Percentiles rank a stretch among this genome's conserved stretches.
Evolutionary conservation across 2,329 filamentous ascomycete genomes (phyloP).

Genomic region (Scedosporium minutisporum): DNA sequence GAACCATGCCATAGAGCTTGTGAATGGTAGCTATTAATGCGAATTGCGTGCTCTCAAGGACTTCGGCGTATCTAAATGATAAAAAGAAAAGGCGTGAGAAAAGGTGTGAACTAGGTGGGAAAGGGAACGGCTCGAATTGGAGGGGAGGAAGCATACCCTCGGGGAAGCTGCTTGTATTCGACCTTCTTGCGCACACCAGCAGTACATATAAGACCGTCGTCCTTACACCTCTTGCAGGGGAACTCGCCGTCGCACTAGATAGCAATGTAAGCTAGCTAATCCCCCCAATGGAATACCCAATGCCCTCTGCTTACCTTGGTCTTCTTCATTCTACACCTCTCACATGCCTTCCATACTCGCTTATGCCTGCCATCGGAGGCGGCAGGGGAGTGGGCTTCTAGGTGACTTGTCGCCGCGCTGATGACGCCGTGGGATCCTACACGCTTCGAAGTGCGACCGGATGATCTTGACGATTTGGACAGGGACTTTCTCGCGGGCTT

Average conservation of each 20-base stretch:
- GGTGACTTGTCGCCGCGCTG: slow-evolving; percentile 4
- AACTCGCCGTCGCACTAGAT: slow-evolving; percentile 54
- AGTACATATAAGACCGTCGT: slow-evolving; percentile 54
- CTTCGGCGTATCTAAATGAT: slow-evolving; percentile 46
- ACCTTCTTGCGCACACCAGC: slow-evolving; percentile 56
- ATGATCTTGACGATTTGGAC: slow-evolving; percentile 1
- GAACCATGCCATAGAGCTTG: slow-evolving; percentile 56
- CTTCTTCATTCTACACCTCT: slow-evolving; percentile 60
- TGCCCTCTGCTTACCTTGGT: slow-evolving; percentile 43
- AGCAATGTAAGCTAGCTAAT: slow-evolving; percentile 3
- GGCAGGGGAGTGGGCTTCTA: slow-evolving; percentile 8
- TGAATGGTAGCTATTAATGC: slow-evolving; percentile 55
- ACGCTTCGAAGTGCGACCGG: slow-evolving; percentile 2
- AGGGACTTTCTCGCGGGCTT: slow-evolving; percentile 4
- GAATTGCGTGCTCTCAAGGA: slow-evolving; percentile 56
- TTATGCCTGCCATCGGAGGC: slow-evolving; percentile 49
- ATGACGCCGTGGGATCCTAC: not conserved
- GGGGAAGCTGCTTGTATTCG: slow-evolving; percentile 57
- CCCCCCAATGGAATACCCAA: not conserved
- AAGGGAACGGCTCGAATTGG: not conserved
- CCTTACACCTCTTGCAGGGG: slow-evolving; percentile 57
- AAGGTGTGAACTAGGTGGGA: not conserved
- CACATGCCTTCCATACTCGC: slow-evolving; percentile 58
- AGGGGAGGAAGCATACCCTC: slow-evolving; percentile 36
- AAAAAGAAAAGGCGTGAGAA: not conserved